Base-by-base conservation (phyloP, 2,329 filamentous ascomycete genomes). In the Mycosphaerella sp. region DNA sequence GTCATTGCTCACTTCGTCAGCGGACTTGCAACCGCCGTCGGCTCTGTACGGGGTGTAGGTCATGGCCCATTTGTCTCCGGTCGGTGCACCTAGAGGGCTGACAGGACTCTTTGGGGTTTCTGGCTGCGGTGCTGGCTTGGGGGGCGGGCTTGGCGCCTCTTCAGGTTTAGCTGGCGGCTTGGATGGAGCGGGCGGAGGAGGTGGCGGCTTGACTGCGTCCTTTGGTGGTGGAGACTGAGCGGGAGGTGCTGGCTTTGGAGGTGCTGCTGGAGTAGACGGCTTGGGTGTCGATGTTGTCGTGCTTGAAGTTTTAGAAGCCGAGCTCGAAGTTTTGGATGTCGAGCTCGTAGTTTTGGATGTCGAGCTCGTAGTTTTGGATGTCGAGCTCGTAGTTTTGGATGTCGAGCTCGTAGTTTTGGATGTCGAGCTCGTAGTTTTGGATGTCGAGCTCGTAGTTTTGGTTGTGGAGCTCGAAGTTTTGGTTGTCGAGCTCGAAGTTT, bases 21-120 rank as follows among this genome's bases (percentile, higher is more conserved):
- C 66, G 45, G 68, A 63, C 65, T 75, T 76, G 73, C 75, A 77
- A 50, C 68, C 54, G 52, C 74, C 74, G 47, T 64, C 61, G 17
- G 64, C 49, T 56, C 70, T 68, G 67, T 76, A 77, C 12, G 74
- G 74, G 14, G 74, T 77, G 70, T 77, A 77, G 64, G 73, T 75
- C 59, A 77, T 74, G 60, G 72, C 70, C 73, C 73, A 75, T 66
- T 75, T 71, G 63, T 63, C 59, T 61, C 73, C 74, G 51, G 75
- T 75, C 62, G 70, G 43, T 8, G 58, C 31, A 45, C 66, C 62
- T 36, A 38, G 43, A 42, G 40, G 34, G 47, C 38, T 31, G 47
- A 26, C 43, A 36, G 47, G 43, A 1, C 17, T 31, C 36, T 31
- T 41, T 14, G 32, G 43, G 21, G 21, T 3, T 21, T 21, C 21